A percentile compares a stretch with the other conserved stretches of the same genome.
phyloP scores from a whole-genome alignment of 2,329 filamentous ascomycete species.

The Xylariomycetidae sp. region DNA sequence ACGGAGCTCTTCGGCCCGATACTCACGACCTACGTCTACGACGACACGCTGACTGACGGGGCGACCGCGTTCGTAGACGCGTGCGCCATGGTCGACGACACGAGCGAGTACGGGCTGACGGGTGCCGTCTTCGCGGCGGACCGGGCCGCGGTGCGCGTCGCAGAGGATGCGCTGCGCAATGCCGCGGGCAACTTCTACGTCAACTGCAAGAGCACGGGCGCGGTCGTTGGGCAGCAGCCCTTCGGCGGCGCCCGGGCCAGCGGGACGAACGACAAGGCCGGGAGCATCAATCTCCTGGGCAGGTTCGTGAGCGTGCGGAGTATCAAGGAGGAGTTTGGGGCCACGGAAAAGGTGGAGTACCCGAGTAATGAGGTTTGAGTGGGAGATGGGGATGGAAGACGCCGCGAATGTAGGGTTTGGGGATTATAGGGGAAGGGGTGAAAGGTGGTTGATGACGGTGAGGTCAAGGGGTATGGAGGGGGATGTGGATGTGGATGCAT shows the following conservation, averaged over 20 bases:
- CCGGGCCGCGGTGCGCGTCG: conserved; percentile 58
- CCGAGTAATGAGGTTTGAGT: conserved; percentile 64
- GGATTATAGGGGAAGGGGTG: conserved; percentile 2
- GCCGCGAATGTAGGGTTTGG: background rate
- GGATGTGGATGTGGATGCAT: too few relatives aligned
- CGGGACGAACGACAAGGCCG: conserved; percentile 71
- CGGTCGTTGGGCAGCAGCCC: conserved; percentile 68
- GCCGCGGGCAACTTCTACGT: conserved; percentile 81
- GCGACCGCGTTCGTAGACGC: conserved; percentile 51
- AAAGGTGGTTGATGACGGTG: too few relatives aligned
- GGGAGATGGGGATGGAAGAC: background rate
- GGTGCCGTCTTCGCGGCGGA: conserved; percentile 72
- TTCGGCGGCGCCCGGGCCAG: conserved; percentile 65
- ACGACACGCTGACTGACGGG: conserved; percentile 52
- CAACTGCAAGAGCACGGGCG: conserved; percentile 76
- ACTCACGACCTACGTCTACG: conserved; percentile 66
- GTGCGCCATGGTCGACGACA: conserved; percentile 63
- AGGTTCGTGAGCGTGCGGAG: conserved; percentile 64
- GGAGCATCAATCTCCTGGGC: conserved; percentile 57
- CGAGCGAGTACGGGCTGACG: conserved; percentile 74
- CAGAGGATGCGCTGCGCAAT: conserved; percentile 67
- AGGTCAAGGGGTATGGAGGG: too few relatives aligned
- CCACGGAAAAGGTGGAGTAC: conserved; percentile 60
- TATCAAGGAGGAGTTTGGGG: conserved; percentile 71
- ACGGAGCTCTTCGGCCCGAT: conserved; percentile 65